These are phyloP conservation scores for Lomentospora prolificans DNA, from an alignment of 2,329 filamentous ascomycete species.

Conservation along the genomic window DNA sequence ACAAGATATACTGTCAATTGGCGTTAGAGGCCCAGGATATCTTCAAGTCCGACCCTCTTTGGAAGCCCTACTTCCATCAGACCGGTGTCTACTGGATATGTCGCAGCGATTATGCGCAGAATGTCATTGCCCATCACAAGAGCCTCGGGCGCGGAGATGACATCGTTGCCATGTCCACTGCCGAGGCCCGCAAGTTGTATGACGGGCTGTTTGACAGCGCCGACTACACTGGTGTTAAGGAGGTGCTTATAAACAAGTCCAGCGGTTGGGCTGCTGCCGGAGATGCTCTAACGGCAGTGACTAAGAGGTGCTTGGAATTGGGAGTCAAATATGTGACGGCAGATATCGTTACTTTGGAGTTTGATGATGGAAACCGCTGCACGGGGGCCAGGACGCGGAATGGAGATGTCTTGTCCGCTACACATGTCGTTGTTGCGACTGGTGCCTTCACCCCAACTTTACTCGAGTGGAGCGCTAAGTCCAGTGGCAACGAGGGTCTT, in stretches of 20 bases:
- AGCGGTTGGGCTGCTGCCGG: conserved; percentile 57
- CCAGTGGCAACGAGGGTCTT: conserved; percentile 35
- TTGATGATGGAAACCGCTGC: conserved; percentile 34
- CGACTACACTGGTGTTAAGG: conserved; percentile 47
- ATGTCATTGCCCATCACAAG: conserved; percentile 44
- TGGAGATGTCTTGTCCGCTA: conserved; percentile 35
- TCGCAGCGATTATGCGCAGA: conserved; percentile 36
- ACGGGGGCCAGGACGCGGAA: conserved; percentile 37
- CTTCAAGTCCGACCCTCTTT: conserved; percentile 48
- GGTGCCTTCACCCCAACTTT: conserved; percentile 50
- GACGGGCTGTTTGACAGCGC: conserved; percentile 50
- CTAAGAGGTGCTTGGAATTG: conserved; percentile 37
- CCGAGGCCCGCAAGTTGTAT: conserved; percentile 39
- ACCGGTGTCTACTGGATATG: conserved; percentile 50
- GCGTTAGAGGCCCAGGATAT: conserved; percentile 56
- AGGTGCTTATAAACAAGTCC: conserved; percentile 50
- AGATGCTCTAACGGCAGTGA: conserved; percentile 45
- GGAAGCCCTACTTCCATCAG: conserved; percentile 46
- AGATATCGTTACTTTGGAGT: conserved; percentile 36
- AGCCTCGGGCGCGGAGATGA: conserved; percentile 29
- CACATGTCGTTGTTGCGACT: conserved; percentile 42
- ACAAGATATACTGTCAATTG: conserved; percentile 52
- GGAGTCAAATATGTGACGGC: conserved; percentile 50
- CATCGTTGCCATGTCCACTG: conserved; percentile 32
- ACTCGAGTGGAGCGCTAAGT: conserved; percentile 39